phyloP scores from a whole-genome alignment of 306 rosid genomes.

The Trichosanthes cucumerina region DNA sequence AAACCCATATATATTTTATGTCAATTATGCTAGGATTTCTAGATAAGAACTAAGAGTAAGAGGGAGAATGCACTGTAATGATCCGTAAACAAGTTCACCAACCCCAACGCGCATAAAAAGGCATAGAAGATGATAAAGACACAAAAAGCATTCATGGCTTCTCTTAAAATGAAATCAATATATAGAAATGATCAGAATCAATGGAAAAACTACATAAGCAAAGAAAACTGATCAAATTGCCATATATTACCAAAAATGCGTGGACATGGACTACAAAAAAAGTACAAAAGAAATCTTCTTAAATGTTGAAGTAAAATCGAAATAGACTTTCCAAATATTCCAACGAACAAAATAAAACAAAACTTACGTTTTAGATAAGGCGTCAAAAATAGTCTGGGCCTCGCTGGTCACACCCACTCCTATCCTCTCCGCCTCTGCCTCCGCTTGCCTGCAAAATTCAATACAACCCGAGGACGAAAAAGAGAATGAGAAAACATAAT shows the following conservation, averaged over 20 bases:
- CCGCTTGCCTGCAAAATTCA: slow-evolving; percentile 58
- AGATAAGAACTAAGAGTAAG: not conserved
- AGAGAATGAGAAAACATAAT: not conserved
- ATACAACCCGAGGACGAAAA: not conserved
- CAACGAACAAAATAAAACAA: not conserved
- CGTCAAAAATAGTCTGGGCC: slow-evolving; percentile 86
- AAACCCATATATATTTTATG: too few species aligned
- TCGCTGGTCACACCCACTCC: slow-evolving; percentile 88
- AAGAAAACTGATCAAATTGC: not conserved
- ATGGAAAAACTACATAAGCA: not conserved
- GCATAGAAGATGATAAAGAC: not conserved
- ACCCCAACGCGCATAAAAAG: not conserved
- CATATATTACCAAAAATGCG: not conserved
- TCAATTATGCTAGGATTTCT: too few species aligned
- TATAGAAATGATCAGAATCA: not conserved
- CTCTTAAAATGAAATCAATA: not conserved
- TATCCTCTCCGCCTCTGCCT: slow-evolving; percentile 76
- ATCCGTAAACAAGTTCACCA: not conserved
- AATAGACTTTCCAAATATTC: not conserved
- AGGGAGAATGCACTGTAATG: not conserved
- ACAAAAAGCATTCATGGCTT: not conserved
- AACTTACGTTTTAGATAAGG: slow-evolving; percentile 87
- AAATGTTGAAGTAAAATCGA: not conserved
- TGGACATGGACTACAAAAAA: not conserved
- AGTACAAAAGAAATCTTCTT: not conserved